Conservation (phyloP, 2,329 filamentous ascomycete genomes). For the Cryphonectria carpinicola region DNA sequence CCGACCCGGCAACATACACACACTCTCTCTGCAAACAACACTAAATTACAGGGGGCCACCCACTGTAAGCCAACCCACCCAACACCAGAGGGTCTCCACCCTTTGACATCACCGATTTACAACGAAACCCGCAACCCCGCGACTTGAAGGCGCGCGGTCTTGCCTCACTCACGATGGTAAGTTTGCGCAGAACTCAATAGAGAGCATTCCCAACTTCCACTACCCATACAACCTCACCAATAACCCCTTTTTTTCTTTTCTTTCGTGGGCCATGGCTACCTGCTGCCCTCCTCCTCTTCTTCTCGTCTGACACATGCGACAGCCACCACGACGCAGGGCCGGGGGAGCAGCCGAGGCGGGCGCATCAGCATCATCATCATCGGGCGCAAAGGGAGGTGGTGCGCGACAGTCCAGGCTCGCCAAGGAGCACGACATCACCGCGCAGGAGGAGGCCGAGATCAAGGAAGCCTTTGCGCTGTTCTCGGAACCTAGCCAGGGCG, state of each 20-base stretch:
- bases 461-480: conserved; percentile 89
- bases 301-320: conserved; percentile 17
- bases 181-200: not conserved
- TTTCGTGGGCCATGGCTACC: not conserved
- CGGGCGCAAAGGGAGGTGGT: conserved; percentile 38
- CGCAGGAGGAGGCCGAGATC: conserved; percentile 86
- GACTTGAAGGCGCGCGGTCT: conserved; percentile 15
- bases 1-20: not conserved
- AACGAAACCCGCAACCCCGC: conserved; percentile 9
- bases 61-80: not conserved
- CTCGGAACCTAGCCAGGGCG: conserved; percentile 68
- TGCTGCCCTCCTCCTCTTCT: not conserved
- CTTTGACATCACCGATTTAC: conserved; percentile 25
- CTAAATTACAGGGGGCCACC: not conserved
- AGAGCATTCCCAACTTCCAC: not conserved
- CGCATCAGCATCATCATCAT: conserved; percentile 29
- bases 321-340: conserved; percentile 60
- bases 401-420: conserved; percentile 83
- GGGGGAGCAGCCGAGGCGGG: conserved; percentile 36
- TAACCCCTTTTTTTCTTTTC: not conserved
- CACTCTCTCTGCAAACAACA: not conserved
- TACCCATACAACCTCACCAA: not conserved
- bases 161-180: conserved; percentile 25
- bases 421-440: conserved; percentile 85
- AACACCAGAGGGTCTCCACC: conserved; percentile 14